phyloP scores from a whole-genome alignment of 106 monocot genomes.

The Dendrobium chrysotoxum region DNA sequence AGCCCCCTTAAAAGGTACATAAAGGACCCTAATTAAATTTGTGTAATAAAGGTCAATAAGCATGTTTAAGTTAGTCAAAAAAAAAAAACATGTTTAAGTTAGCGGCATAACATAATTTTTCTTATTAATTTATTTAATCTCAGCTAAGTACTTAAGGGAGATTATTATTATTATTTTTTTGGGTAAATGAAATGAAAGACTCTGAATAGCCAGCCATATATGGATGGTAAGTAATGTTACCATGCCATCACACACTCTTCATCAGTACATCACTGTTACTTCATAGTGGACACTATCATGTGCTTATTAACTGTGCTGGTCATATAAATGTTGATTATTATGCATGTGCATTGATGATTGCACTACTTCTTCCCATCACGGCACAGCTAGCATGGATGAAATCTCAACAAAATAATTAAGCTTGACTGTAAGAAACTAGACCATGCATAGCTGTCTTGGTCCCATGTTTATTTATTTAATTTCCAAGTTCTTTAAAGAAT shows the following conservation, averaged over 20 bases:
- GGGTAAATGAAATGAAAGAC: too few relatives aligned
- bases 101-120: too few relatives aligned
- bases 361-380: background rate
- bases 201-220: background rate
- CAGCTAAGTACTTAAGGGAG: too few relatives aligned
- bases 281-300: background rate
- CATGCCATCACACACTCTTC: background rate
- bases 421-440: background rate
- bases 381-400: conserved; percentile 1
- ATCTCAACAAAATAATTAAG: background rate
- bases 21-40: background rate
- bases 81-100: too few relatives aligned
- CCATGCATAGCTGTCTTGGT: background rate
- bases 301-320: background rate
- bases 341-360: conserved; percentile 1
- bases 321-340: background rate
- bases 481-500: too few relatives aligned
- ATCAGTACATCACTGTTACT: background rate
- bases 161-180: too few relatives aligned
- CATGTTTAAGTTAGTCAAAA: background rate
- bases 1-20: background rate
- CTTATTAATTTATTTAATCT: too few relatives aligned
- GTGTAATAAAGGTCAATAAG: background rate
- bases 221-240: background rate
- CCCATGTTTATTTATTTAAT: background rate